Evolutionary conservation across 1,139 yeast species (phyloP), one percentile per base, ranked within the genome.

Genomic region (Diutina pseudorugosa): DNA sequence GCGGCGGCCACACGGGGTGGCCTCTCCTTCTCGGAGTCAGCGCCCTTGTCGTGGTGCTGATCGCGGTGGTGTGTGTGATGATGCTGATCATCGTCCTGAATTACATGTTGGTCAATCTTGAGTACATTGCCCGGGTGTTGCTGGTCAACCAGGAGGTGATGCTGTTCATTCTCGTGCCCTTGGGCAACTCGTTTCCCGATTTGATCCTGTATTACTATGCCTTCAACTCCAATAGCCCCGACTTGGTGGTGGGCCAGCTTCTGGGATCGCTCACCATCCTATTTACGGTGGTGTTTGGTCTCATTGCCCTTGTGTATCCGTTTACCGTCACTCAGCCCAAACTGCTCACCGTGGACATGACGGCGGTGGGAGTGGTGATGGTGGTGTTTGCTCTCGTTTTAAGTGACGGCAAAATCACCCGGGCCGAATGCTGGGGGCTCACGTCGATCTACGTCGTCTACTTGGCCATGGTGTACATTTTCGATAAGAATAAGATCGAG

Each of bases 141-240:
- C 58, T 62, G 1, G 59, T 71, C n/a, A 68, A 65, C 53, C 65
- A 65, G 51, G 68, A 68, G 52, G 60, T 71, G 36, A 55, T 72
- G 43, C 66, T 72, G 53, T 70, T 69, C 53, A 62, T 72, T 3
- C 58, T 73, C 16, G 65, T 73, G 6, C 78, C 78, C 0, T 59
- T 71, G 30, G 63, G 72, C 19, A 73, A 73, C 57, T 68, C 75
- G 4, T 59, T 68, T 25, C 76, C 76, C 14, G 78, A 73, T 58
- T 60, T 73, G 30, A 58, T 72, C 47, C 71, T 67, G 55, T 72
- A 71, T 59, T 65, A 68, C 51, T 63, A 68, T 36, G 65, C 72
- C 4, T 59, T 73, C 18, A 57, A 60, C 21, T 58, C 67, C 4
- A 63, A 66, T 18, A 66, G 73, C 2, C 59, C 67, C 1, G 72